A percentile compares a stretch with the other conserved stretches of the same genome.
Conservation (phyloP, 371 early-diverging fungal species). For the Massospora cicadina region DNA sequence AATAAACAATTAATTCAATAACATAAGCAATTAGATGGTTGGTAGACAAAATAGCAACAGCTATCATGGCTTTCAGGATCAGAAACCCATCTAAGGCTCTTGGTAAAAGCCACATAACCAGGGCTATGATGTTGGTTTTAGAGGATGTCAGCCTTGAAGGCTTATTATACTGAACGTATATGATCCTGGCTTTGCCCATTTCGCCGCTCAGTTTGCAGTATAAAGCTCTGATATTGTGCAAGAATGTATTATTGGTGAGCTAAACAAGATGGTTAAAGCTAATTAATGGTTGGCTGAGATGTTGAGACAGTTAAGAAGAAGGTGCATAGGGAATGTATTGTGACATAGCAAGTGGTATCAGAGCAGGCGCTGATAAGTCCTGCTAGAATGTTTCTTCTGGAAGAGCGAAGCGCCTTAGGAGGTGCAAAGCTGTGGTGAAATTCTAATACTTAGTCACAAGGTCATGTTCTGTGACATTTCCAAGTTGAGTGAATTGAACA, state of each 20-base stretch:
- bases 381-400: neutral
- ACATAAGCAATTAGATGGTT: no score
- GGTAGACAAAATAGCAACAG: no score
- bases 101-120: slow-evolving; percentile 61
- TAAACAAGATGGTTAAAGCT: neutral
- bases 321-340: neutral
- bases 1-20: no score
- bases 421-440: neutral
- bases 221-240: slow-evolving; percentile 10
- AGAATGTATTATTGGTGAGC: neutral
- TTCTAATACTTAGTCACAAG: neutral
- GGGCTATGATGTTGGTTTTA: slow-evolving; percentile 45
- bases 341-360: neutral
- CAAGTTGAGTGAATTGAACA: neutral
- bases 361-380: neutral
- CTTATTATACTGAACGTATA: slow-evolving; percentile 82
- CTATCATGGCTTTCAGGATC: slow-evolving; percentile 68
- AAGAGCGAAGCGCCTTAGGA: neutral
- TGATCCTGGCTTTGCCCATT: slow-evolving; percentile 67
- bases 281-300: neutral
- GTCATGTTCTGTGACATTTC: neutral
- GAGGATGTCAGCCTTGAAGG: slow-evolving; percentile 67
- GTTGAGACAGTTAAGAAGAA: neutral
- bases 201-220: slow-evolving; percentile 30
- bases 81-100: slow-evolving; percentile 67